These are phyloP conservation scores for Kitagawia praeruptora DNA, from an alignment of 129 eudicot genomes.

Conservation along the genomic window DNA sequence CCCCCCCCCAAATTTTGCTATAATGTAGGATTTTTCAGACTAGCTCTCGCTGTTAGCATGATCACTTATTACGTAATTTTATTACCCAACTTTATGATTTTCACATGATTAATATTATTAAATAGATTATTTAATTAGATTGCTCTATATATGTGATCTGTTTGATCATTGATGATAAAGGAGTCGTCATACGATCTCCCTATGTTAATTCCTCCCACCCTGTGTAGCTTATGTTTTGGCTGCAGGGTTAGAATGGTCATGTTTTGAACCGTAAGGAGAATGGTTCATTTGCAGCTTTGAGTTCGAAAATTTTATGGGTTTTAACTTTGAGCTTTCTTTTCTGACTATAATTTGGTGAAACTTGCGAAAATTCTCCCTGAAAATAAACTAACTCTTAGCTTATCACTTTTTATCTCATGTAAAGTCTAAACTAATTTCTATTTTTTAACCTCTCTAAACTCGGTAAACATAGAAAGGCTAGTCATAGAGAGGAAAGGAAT, in stretches of 20 bases:
- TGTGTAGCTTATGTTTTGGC: background rate
- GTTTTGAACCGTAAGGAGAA: background rate
- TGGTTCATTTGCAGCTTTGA: slow-evolving; percentile 3
- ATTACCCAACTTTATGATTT: background rate
- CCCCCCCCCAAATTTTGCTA: too few species aligned
- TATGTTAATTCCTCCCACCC: background rate
- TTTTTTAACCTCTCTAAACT: background rate
- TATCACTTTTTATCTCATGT: background rate
- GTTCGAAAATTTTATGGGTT: background rate
- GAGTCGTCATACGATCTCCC: background rate
- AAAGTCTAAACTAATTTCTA: background rate
- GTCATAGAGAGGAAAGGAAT: background rate
- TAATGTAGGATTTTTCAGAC: background rate
- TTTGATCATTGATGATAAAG: background rate
- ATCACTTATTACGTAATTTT: background rate
- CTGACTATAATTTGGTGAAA: background rate
- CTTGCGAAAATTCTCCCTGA: background rate
- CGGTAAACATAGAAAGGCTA: background rate
- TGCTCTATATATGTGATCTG: background rate
- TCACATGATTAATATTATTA: background rate
- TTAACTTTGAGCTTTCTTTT: background rate
- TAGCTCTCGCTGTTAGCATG: background rate
- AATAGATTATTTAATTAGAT: background rate
- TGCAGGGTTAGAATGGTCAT: background rate
- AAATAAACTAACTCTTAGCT: background rate